Evolutionary conservation across 2,329 filamentous ascomycete genomes (phyloP).

Genomic region (Scytalidium lignicola): DNA sequence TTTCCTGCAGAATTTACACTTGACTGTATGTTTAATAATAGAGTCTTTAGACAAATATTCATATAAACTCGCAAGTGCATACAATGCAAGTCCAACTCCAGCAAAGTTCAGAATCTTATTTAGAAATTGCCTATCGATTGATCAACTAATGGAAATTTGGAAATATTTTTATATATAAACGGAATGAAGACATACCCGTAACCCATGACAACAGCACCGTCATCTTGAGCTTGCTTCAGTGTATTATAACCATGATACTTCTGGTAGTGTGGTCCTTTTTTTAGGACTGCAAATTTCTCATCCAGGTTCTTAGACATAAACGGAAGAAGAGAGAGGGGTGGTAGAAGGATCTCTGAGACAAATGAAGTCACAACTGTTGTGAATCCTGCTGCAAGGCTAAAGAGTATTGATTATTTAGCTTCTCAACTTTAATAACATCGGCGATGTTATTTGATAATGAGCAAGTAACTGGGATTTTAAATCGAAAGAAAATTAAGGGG

Average conservation of each 20-base stretch:
- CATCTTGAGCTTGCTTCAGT: conserved; percentile 59
- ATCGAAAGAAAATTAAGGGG: background rate
- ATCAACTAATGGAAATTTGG: too few species aligned
- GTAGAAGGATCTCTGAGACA: conserved; percentile 65
- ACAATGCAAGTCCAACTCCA: conserved; percentile 60
- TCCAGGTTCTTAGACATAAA: conserved; percentile 68
- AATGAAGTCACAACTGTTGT: conserved; percentile 68
- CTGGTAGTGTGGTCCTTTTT: conserved; percentile 48
- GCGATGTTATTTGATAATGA: too few species aligned
- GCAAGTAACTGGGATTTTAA: background rate
- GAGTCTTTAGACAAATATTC: conserved; percentile 56
- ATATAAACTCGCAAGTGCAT: conserved; percentile 58
- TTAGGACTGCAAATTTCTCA: conserved; percentile 67
- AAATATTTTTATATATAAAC: background rate
- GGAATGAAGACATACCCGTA: conserved; percentile 51
- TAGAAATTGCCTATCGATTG: conserved; percentile 46
- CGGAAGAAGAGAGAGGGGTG: conserved; percentile 62
- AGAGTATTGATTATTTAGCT: background rate
- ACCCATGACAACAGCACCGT: conserved; percentile 67
- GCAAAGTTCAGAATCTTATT: conserved; percentile 62
- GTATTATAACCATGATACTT: conserved; percentile 60
- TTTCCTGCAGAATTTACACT: conserved; percentile 64
- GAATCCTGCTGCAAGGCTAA: conserved; percentile 64
- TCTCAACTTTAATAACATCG: background rate
- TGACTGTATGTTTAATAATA: conserved; percentile 65